A percentile compares a stretch with the other conserved stretches of the same genome.
Evolutionary conservation across 768 basidiomycete species (phyloP).

Genomic region (Kwoniella dendrophila): DNA sequence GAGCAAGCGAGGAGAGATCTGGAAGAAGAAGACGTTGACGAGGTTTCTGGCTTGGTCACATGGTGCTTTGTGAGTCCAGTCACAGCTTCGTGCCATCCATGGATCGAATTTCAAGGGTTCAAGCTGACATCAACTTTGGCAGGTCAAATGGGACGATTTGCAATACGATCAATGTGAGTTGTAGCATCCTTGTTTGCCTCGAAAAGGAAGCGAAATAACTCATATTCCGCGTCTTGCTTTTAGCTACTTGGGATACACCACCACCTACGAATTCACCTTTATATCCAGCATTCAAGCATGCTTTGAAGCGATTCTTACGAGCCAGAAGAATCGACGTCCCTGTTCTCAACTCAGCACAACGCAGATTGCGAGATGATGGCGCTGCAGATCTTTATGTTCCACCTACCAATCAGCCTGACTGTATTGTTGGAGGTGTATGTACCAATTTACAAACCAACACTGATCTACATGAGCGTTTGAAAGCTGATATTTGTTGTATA

Average conservation of each 20-base stretch:
- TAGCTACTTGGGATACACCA: conserved; percentile 95
- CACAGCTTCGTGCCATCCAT: no score
- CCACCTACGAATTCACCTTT: conserved; percentile 65
- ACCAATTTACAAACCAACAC: no score
- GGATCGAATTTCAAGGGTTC: neutral
- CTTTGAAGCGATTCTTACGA: conserved; percentile 68
- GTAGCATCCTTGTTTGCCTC: neutral
- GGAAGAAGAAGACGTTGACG: conserved; percentile 61
- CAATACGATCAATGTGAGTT: conserved; percentile 87
- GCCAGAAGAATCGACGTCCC: conserved; percentile 68
- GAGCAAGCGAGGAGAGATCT: conserved; percentile 59
- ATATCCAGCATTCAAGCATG: conserved; percentile 68
- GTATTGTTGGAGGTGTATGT: conserved; percentile 61
- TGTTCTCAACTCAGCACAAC: conserved; percentile 55
- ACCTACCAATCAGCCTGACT: conserved; percentile 64
- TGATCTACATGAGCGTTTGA: neutral
- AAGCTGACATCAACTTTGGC: neutral
- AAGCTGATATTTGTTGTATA: neutral
- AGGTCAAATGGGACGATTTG: conserved; percentile 90
- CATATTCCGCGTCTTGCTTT: no score
- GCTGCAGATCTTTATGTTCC: conserved; percentile 52
- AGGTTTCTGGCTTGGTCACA: conserved; percentile 59
- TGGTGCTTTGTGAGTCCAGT: conserved; percentile 63
- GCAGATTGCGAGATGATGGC: conserved; percentile 39
- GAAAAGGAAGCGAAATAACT: conserved; percentile 3